A percentile compares a stretch with the other conserved stretches of the same genome.
These are phyloP conservation scores for Exophiala calicioides DNA, from an alignment of 2,329 filamentous ascomycete genomes.

Conservation along the genomic window DNA sequence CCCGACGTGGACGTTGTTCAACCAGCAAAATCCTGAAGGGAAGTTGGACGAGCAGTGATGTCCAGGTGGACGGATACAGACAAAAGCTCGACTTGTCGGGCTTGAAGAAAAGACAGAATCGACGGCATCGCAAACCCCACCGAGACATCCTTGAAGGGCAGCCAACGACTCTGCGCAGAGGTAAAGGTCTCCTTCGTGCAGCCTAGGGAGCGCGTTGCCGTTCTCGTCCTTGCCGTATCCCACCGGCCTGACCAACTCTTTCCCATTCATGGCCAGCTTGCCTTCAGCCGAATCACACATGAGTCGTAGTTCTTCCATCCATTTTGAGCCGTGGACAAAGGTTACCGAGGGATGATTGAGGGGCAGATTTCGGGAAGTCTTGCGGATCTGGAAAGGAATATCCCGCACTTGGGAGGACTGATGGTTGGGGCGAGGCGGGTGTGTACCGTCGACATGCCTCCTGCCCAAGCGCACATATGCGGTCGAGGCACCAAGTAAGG, in stretches of 20 bases:
- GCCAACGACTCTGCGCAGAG: slow-evolving; percentile 81
- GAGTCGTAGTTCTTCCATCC: slow-evolving; percentile 87
- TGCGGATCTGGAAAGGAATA: slow-evolving; percentile 77
- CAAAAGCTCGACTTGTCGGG: slow-evolving; percentile 73
- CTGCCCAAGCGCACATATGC: slow-evolving; percentile 87
- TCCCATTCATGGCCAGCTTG: slow-evolving; percentile 73
- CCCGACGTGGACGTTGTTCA: slow-evolving; percentile 97
- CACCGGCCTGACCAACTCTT: slow-evolving; percentile 70
- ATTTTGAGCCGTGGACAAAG: slow-evolving; percentile 84
- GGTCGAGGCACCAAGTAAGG: slow-evolving; percentile 75
- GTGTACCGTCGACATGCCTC: slow-evolving; percentile 68
- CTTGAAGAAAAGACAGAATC: slow-evolving; percentile 72
- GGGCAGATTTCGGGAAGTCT: slow-evolving; percentile 70
- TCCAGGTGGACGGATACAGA: slow-evolving; percentile 87
- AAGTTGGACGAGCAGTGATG: slow-evolving; percentile 90
- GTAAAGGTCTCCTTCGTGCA: slow-evolving; percentile 91
- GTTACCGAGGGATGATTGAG: slow-evolving; percentile 77
- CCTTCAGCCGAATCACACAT: slow-evolving; percentile 82
- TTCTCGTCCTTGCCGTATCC: slow-evolving; percentile 41
- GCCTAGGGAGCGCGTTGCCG: slow-evolving; percentile 50
- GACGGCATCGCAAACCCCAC: slow-evolving; percentile 89
- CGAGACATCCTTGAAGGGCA: slow-evolving; percentile 86
- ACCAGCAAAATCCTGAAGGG: slow-evolving; percentile 96
- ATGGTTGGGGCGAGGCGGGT: slow-evolving; percentile 62
- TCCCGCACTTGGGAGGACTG: slow-evolving; percentile 15